Evolutionary conservation across 305 asterid species (phyloP).

Genomic region (Solanum hybrid): DNA sequence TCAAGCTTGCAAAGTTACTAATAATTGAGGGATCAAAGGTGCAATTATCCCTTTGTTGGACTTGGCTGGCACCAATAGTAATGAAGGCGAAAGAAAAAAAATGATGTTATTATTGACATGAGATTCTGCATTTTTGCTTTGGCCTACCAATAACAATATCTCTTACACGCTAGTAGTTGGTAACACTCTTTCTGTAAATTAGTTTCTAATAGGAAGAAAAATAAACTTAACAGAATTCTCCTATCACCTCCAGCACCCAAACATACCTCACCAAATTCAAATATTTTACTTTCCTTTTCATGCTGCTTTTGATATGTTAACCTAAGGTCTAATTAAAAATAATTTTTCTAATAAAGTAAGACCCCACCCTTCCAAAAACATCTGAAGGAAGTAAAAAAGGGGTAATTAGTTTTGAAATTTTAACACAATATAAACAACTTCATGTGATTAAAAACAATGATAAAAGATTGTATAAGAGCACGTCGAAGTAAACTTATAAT

Average conservation of each 20-base stretch:
- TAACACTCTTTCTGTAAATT: background rate
- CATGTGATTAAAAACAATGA: background rate
- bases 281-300: background rate
- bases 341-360: background rate
- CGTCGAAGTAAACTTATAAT: background rate
- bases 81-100: background rate
- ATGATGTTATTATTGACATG: background rate
- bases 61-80: background rate
- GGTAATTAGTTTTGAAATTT: background rate
- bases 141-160: background rate
- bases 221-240: background rate
- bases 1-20: background rate
- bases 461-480: background rate
- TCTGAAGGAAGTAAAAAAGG: background rate
- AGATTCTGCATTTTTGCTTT: background rate
- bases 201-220: background rate
- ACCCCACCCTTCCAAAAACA: background rate
- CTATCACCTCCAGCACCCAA: background rate
- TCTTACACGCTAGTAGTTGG: background rate
- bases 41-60: background rate
- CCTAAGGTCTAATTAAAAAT: background rate
- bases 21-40: background rate
- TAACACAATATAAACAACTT: background rate
- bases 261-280: background rate
- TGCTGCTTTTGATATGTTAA: background rate